Evolutionary conservation across 768 basidiomycete species (phyloP).

Genomic region (Rhodocollybia butyracea): DNA sequence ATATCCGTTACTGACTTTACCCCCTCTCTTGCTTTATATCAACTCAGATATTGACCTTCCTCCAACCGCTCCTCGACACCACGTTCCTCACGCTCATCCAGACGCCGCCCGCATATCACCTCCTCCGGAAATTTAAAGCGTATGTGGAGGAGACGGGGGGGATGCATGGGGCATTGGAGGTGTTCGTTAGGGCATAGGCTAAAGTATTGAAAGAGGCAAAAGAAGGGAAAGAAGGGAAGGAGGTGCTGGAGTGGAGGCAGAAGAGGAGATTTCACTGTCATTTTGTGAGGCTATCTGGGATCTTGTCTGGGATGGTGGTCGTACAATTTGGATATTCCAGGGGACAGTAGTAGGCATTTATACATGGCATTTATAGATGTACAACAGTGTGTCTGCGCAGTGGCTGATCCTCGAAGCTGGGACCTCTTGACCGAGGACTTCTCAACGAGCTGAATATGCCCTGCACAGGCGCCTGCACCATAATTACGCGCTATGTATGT

Average conservation of each 20-base stretch:
- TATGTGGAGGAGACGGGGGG: conserved; percentile 51
- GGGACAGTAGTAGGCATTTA: too few species aligned
- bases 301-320: too few species aligned
- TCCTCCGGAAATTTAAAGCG: conserved; percentile 47
- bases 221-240: neutral
- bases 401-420: too few species aligned
- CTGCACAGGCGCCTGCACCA: too few species aligned
- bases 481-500: too few species aligned
- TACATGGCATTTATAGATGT: too few species aligned
- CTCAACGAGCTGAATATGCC: too few species aligned
- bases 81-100: conserved; percentile 68
- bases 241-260: conserved; percentile 45
- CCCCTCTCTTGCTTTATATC: conserved; percentile 33
- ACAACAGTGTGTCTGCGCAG: too few species aligned
- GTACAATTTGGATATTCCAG: too few species aligned
- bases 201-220: conserved; percentile 40
- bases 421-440: too few species aligned
- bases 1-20: neutral
- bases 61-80: conserved; percentile 68
- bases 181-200: conserved; percentile 55
- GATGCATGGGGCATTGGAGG: conserved; percentile 60
- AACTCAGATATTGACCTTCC: conserved; percentile 50
- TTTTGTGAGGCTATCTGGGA: too few species aligned
- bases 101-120: conserved; percentile 52
- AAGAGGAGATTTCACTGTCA: too few species aligned